Conservation (phyloP, 2,329 filamentous ascomycete genomes). For the Monosporascus sp. region DNA sequence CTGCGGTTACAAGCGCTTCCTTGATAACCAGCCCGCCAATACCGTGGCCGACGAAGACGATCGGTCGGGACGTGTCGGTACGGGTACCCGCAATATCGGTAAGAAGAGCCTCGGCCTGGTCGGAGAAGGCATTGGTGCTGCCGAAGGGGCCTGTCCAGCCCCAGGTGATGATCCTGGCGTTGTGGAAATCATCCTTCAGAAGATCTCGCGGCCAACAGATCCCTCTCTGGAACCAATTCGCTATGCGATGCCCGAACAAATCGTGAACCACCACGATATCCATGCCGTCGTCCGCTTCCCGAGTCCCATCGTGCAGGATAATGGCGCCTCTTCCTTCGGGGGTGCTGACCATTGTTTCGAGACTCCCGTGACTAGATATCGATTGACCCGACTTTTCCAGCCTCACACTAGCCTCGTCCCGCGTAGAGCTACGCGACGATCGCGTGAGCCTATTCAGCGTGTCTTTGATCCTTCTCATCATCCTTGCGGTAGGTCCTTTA, state of each 20-base stretch:
- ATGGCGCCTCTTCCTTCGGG: slow-evolving; percentile 21
- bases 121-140: slow-evolving; percentile 19
- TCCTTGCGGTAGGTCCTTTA: background rate
- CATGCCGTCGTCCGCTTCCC: slow-evolving; percentile 18
- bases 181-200: slow-evolving; percentile 21
- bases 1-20: slow-evolving; percentile 25
- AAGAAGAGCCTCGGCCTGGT: slow-evolving; percentile 22
- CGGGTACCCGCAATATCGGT: slow-evolving; percentile 22
- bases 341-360: slow-evolving; percentile 18
- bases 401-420: slow-evolving; percentile 16
- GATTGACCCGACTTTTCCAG: slow-evolving; percentile 23
- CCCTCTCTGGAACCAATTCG: slow-evolving; percentile 21
- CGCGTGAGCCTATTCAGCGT: slow-evolving; percentile 25
- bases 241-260: slow-evolving; percentile 21
- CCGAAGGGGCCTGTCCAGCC: slow-evolving; percentile 20
- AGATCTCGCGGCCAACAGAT: slow-evolving; percentile 26
- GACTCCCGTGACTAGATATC: slow-evolving; percentile 23
- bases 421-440: slow-evolving; percentile 19
- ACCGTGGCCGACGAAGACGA: slow-evolving; percentile 26
- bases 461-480: slow-evolving; percentile 26
- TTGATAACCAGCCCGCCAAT: slow-evolving; percentile 25
- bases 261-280: slow-evolving; percentile 27
- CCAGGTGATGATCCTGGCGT: slow-evolving; percentile 23
- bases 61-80: slow-evolving; percentile 20
- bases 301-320: slow-evolving; percentile 18